These are phyloP conservation scores for Aspergillus biplanus DNA, from an alignment of 495 filamentous ascomycete genomes.

Conservation along the genomic window DNA sequence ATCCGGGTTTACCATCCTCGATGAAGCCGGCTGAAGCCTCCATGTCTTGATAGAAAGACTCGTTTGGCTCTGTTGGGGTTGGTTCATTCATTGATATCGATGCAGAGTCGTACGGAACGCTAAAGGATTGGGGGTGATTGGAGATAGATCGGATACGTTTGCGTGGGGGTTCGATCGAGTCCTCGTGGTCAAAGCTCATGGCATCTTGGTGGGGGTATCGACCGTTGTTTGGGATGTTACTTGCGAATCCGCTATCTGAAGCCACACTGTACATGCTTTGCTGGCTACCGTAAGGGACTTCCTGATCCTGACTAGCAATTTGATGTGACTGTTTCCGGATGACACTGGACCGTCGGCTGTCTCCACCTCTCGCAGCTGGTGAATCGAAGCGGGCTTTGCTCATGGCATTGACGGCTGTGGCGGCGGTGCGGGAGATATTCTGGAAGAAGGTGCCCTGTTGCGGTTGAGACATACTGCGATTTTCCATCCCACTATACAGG, in stretches of 20 bases:
- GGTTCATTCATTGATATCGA: conserved; percentile 48
- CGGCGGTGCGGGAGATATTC: conserved; percentile 91
- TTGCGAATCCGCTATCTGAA: conserved; percentile 65
- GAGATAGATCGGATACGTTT: conserved; percentile 71
- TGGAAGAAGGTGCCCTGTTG: conserved; percentile 87
- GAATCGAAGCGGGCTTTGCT: conserved; percentile 95
- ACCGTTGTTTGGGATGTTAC: conserved; percentile 46
- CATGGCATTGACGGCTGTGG: conserved; percentile 89
- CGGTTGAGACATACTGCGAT: conserved; percentile 63
- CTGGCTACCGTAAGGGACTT: conserved; percentile 60
- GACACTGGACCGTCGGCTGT: conserved; percentile 52
- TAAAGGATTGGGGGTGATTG: conserved; percentile 48
- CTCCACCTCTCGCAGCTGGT: conserved; percentile 64
- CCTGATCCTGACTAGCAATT: conserved; percentile 65
- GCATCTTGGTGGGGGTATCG: conserved; percentile 51
- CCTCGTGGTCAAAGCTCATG: conserved; percentile 53
- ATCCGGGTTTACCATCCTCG: conserved; percentile 58
- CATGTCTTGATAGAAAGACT: conserved; percentile 75
- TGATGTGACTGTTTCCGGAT: conserved; percentile 62
- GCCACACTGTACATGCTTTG: conserved; percentile 67
- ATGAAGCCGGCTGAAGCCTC: conserved; percentile 54
- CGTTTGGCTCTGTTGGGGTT: conserved; percentile 87
- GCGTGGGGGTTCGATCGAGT: conserved; percentile 76
- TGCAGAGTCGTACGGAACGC: conserved; percentile 42
- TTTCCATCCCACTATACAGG: conserved; percentile 75